A percentile compares a stretch with the other conserved stretches of the same genome.
phyloP scores from a whole-genome alignment of 306 rosid species.

The Fagus crenata region DNA sequence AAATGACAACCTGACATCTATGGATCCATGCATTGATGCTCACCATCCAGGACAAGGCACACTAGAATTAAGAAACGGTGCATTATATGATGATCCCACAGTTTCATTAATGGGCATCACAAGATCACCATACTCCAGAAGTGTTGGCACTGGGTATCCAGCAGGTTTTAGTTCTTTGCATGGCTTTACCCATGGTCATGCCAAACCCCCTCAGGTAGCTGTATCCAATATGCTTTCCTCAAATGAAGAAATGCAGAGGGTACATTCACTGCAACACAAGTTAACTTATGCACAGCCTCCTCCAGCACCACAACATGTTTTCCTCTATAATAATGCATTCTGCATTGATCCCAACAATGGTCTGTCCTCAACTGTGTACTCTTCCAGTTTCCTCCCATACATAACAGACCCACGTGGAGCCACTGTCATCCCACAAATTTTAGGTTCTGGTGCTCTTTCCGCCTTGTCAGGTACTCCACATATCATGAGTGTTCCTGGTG shows the following conservation, averaged over 20 bases:
- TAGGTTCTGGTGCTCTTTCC: constrained; percentile 25
- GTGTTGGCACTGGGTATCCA: constrained; percentile 23
- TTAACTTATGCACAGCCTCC: constrained; percentile 13
- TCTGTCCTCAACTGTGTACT: constrained; percentile 12
- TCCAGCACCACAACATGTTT: constrained; percentile 15
- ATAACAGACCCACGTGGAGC: constrained; percentile 26
- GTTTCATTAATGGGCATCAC: constrained; percentile 22
- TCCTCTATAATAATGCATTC: constrained; percentile 28
- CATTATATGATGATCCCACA: constrained; percentile 1
- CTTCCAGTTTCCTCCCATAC: constrained; percentile 24
- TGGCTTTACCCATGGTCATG: constrained; percentile 14
- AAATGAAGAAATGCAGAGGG: constrained; percentile 32
- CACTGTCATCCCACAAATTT: constrained; percentile 24
- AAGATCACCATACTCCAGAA: constrained; percentile 18
- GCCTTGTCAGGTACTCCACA: not conserved
- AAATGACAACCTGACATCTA: constrained; percentile 29
- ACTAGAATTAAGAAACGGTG: constrained; percentile 4
- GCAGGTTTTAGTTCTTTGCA: constrained; percentile 23
- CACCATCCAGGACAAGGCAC: constrained; percentile 15
- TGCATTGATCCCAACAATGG: constrained; percentile 33
- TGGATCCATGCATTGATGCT: constrained; percentile 12
- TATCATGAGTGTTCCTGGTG: constrained; percentile 8
- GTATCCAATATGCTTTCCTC: constrained; percentile 22
- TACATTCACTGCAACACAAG: constrained; percentile 28
- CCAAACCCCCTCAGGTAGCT: constrained; percentile 27